These are phyloP conservation scores for Aegilops tauschii DNA, from an alignment of 176 grass and related monocot species.

Conservation along the genomic window DNA sequence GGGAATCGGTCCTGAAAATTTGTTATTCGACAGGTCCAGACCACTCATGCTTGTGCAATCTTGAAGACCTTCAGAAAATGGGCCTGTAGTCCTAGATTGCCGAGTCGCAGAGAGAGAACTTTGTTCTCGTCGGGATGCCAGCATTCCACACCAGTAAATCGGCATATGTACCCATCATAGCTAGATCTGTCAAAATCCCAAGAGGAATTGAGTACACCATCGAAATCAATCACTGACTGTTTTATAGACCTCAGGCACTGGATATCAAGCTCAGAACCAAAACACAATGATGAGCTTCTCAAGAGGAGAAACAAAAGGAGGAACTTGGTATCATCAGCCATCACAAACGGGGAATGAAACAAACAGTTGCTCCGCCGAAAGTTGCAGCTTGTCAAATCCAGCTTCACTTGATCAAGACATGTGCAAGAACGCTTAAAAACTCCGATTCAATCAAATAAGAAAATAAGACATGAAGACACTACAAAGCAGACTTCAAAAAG, in stretches of 20 bases:
- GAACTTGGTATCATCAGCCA: background rate
- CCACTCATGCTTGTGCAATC: too few relatives aligned
- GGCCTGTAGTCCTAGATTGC: slow-evolving; percentile 47
- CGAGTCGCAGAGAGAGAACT: slow-evolving; percentile 23
- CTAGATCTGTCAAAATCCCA: too few relatives aligned
- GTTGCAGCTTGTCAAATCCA: background rate
- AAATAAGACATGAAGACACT: background rate
- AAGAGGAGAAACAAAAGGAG: slow-evolving; percentile 8
- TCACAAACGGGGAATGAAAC: background rate
- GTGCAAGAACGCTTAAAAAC: background rate
- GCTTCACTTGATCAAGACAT: background rate
- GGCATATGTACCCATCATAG: slow-evolving; percentile 21
- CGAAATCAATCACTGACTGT: slow-evolving; percentile 30
- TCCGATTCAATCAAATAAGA: background rate
- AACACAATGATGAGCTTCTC: slow-evolving; percentile 2
- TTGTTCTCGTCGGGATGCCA: slow-evolving; percentile 40
- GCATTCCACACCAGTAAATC: slow-evolving; percentile 36
- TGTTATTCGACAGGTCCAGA: too few relatives aligned
- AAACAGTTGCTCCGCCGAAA: background rate
- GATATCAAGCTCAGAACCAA: slow-evolving; percentile 23
- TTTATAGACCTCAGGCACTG: slow-evolving; percentile 28
- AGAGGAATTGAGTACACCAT: background rate
- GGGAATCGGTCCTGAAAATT: too few relatives aligned
- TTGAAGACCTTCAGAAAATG: slow-evolving; percentile 44
- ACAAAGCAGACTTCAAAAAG: background rate